A percentile compares a stretch with the other conserved stretches of the same genome.
phyloP scores from a whole-genome alignment of 176 grass and related monocot genomes.

The Cymbopogon citratus region DNA sequence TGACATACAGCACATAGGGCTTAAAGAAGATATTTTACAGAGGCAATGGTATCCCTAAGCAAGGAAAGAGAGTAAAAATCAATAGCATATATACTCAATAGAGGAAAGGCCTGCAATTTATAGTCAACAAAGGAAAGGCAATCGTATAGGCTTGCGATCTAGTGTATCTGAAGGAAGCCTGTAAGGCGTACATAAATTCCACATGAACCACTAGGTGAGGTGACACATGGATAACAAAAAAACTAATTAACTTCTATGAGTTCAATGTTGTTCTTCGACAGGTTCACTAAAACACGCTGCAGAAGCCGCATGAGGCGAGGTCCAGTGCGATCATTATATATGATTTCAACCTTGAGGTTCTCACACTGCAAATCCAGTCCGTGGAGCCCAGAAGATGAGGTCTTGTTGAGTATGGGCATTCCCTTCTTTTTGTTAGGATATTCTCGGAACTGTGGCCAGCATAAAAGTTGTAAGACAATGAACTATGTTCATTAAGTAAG shows the following conservation, averaged over 20 bases:
- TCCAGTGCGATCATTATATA: too few relatives aligned
- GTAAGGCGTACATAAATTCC: neutral
- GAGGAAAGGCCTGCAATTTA: neutral
- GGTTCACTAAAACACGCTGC: too few relatives aligned
- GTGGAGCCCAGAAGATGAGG: too few relatives aligned
- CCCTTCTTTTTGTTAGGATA: neutral
- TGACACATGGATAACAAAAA: neutral
- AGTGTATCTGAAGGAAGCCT: neutral
- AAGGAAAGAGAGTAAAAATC: neutral
- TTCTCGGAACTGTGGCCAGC: neutral
- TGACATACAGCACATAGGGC: neutral
- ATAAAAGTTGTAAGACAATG: neutral
- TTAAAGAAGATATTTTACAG: neutral
- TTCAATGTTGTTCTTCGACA: too few relatives aligned
- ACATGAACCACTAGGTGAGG: neutral
- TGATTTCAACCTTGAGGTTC: too few relatives aligned
- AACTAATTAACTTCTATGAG: too few relatives aligned
- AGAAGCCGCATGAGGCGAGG: too few relatives aligned
- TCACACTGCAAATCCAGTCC: too few relatives aligned
- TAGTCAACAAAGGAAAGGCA: too few relatives aligned
- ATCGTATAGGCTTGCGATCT: too few relatives aligned
- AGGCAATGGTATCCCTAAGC: neutral
- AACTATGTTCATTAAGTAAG: too few relatives aligned
- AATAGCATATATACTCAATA: neutral
- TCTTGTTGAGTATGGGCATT: too few relatives aligned